Evolutionary conservation across 1,284 basidiomycete species (phyloP).

Genomic region (Trichosporon ovoides): DNA sequence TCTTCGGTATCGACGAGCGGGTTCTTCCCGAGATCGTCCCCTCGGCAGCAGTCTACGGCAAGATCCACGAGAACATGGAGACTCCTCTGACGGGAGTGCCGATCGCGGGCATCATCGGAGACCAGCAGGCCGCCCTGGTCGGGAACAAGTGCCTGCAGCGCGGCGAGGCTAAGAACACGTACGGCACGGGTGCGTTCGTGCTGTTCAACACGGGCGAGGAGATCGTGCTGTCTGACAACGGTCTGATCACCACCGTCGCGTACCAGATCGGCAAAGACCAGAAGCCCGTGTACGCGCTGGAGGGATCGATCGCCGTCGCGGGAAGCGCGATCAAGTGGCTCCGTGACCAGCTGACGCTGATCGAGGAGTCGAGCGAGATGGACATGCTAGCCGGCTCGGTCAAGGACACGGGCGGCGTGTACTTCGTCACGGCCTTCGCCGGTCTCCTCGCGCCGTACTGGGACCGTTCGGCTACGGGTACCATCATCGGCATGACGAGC

Average conservation of each 20-base stretch:
- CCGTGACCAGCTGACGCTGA: slow-evolving; percentile 81
- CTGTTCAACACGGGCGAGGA: slow-evolving; percentile 83
- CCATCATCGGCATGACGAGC: slow-evolving; percentile 61
- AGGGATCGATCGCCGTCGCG: slow-evolving; percentile 92
- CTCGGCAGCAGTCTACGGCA: slow-evolving; percentile 86
- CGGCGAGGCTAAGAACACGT: slow-evolving; percentile 91
- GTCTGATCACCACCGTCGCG: slow-evolving; percentile 84
- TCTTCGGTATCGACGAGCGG: slow-evolving; percentile 74
- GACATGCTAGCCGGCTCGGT: slow-evolving; percentile 77
- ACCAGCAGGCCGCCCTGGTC: slow-evolving; percentile 95
- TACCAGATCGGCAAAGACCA: slow-evolving; percentile 72
- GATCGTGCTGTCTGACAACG: slow-evolving; percentile 77
- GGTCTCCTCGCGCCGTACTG: slow-evolving; percentile 73
- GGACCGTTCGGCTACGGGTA: slow-evolving; percentile 43
- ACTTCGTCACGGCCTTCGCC: slow-evolving; percentile 94
- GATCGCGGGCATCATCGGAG: slow-evolving; percentile 87
- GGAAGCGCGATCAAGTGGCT: slow-evolving; percentile 95
- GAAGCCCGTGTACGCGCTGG: slow-evolving; percentile 84
- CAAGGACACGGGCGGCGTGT: slow-evolving; percentile 81
- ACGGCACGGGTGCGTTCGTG: slow-evolving; percentile 92
- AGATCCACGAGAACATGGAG: slow-evolving; percentile 53
- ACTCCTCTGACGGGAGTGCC: slow-evolving; percentile 72
- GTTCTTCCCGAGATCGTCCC: slow-evolving; percentile 84
- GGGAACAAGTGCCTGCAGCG: slow-evolving; percentile 86
- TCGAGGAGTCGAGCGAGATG: slow-evolving; percentile 73